Evolutionary conservation across 768 basidiomycete species (phyloP).

Genomic region (Trametes meyenii): DNA sequence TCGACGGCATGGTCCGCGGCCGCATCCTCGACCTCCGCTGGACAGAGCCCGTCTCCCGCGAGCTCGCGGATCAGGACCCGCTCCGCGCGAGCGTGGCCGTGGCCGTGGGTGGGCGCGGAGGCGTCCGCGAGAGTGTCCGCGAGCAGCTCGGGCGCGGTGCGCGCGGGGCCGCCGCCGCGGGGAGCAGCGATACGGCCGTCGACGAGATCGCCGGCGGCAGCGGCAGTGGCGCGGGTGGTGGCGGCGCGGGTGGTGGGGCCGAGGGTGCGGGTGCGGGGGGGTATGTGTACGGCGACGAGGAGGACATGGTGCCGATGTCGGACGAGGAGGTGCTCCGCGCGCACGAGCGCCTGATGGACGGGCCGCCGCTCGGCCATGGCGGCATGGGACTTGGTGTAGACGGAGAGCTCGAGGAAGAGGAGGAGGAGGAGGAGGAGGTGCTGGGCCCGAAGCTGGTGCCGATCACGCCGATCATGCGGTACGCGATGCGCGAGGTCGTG

Average conservation of each 20-base stretch:
- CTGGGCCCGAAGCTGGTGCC: constrained; percentile 79
- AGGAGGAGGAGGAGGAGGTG: constrained; percentile 52
- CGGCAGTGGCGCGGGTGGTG: background rate
- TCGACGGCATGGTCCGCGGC: constrained; percentile 84
- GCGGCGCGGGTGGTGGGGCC: constrained; percentile 1
- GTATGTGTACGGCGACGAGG: constrained; percentile 36
- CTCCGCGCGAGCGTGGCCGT: constrained; percentile 23
- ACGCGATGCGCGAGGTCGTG: constrained; percentile 82
- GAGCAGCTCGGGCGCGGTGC: constrained; percentile 17
- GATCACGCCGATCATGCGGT: constrained; percentile 79
- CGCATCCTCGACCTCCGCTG: constrained; percentile 75
- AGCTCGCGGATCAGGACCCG: constrained; percentile 45
- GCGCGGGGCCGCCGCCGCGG: constrained; percentile 22
- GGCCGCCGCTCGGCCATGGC: constrained; percentile 42
- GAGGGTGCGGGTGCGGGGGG: constrained; percentile 30
- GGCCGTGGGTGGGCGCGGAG: constrained; percentile 25
- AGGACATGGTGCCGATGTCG: constrained; percentile 52
- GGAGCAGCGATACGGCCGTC: constrained; percentile 46
- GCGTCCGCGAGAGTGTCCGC: constrained; percentile 30
- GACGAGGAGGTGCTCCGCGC: constrained; percentile 49
- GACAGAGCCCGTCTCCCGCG: constrained; percentile 70
- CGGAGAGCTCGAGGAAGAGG: constrained; percentile 29
- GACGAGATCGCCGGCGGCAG: constrained; percentile 23
- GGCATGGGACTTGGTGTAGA: too few relatives aligned
- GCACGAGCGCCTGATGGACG: constrained; percentile 42